phyloP scores from a whole-genome alignment of 1,284 basidiomycete species.

The Phenoliferia sp. region DNA sequence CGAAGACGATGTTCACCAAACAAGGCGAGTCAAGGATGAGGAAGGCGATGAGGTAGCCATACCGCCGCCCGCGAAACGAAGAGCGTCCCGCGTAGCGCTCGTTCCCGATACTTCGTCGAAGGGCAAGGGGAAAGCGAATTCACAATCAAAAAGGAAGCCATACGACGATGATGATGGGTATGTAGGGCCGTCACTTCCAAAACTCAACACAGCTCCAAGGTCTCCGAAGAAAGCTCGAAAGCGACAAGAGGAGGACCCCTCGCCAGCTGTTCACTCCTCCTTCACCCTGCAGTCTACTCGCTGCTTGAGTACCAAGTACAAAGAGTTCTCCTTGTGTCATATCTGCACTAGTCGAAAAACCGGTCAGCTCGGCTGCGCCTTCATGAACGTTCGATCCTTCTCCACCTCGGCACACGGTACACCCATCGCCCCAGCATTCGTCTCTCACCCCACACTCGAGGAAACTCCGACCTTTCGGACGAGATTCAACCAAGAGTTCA shows the following conservation, averaged over 20 bases:
- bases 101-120: no score
- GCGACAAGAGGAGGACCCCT: neutral
- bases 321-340: neutral
- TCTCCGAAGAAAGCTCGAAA: neutral
- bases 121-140: neutral
- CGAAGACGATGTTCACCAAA: no score
- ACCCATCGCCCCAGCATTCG: neutral
- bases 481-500: slow-evolving; percentile 34
- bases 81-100: no score
- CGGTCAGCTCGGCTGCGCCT: neutral
- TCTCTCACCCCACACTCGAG: neutral
- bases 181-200: neutral
- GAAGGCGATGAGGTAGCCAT: no score
- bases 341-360: neutral
- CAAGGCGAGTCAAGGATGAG: no score
- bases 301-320: neutral
- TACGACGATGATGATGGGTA: neutral
- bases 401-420: neutral
- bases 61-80: no score
- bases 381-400: neutral
- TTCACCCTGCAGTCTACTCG: neutral
- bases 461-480: neutral
- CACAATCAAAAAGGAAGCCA: neutral
- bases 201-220: neutral
- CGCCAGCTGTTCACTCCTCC: neutral